Conservation (phyloP, 2,329 filamentous ascomycete genomes). For the Penicillium sp. region DNA sequence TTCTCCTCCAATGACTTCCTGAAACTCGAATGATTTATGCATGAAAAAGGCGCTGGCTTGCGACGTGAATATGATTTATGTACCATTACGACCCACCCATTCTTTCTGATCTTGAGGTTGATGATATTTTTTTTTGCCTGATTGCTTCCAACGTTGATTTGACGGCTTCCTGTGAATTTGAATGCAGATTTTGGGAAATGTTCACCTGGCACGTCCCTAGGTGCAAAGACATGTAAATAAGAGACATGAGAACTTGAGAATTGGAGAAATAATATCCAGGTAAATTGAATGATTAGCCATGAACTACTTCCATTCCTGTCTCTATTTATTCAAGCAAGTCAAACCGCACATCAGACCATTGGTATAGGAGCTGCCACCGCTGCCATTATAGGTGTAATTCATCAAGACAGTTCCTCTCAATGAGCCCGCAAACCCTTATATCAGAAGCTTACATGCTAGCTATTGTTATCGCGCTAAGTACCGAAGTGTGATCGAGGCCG, state of each 20-base stretch:
- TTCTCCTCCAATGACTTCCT: not conserved
- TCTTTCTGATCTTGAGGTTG: constrained; percentile 14
- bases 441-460: not conserved
- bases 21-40: constrained; percentile 16
- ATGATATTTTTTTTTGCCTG: constrained; percentile 14
- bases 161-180: constrained; percentile 10
- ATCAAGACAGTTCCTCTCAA: not conserved
- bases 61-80: constrained; percentile 26
- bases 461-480: constrained; percentile 18
- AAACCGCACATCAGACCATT: not conserved
- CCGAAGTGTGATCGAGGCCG: constrained; percentile 13
- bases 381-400: not conserved
- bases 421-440: not conserved
- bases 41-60: constrained; percentile 25
- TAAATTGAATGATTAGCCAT: not conserved
- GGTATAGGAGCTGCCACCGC: not conserved
- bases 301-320: not conserved
- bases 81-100: constrained; percentile 26
- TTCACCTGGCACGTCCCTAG: not conserved
- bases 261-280: not conserved
- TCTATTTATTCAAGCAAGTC: too few species aligned
- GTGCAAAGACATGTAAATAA: constrained; percentile 30
- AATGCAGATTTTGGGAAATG: not conserved
- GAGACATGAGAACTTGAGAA: constrained; percentile 14
- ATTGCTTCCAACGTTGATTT: constrained; percentile 20